A percentile compares a stretch with the other conserved stretches of the same genome.
Evolutionary conservation across 352 stramenopile genomes (phyloP).

Genomic region (Globisporangium yorkense): DNA sequence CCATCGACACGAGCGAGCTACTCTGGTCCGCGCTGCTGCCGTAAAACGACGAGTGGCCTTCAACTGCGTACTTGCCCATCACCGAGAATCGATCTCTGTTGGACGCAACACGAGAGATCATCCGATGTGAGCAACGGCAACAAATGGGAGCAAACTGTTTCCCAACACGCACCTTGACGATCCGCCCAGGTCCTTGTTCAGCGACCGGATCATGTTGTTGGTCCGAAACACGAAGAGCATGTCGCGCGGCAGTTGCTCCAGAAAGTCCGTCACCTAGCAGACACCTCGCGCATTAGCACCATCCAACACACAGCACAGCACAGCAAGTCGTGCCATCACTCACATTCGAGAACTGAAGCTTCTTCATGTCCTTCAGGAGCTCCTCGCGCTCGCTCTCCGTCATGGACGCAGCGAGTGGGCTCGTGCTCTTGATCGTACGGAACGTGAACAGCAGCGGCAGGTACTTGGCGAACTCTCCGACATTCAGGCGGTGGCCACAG

Average conservation of each 20-base stretch:
- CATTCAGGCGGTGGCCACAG: slow-evolving; percentile 45
- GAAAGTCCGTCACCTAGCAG: slow-evolving; percentile 62
- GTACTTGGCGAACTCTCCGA: slow-evolving; percentile 56
- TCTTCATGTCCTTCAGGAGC: slow-evolving; percentile 54
- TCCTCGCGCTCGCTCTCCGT: slow-evolving; percentile 56
- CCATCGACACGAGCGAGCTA: slow-evolving; percentile 1
- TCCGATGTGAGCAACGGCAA: no score
- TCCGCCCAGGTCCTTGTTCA: slow-evolving; percentile 87
- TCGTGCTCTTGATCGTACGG: slow-evolving; percentile 57
- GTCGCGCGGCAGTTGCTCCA: slow-evolving; percentile 83
- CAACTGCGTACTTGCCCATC: slow-evolving; percentile 68
- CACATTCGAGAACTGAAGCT: slow-evolving; percentile 60
- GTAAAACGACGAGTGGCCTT: slow-evolving; percentile 52
- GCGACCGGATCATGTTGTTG: slow-evolving; percentile 87
- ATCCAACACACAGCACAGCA: background rate
- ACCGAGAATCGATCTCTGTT: slow-evolving; percentile 65
- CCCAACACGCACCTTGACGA: slow-evolving; percentile 39
- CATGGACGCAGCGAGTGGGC: slow-evolving; percentile 58
- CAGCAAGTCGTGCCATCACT: slow-evolving; percentile 4
- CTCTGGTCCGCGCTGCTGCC: slow-evolving; percentile 6
- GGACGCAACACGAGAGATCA: background rate
- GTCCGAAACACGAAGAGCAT: slow-evolving; percentile 90
- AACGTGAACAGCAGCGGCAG: slow-evolving; percentile 88
- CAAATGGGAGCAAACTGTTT: background rate
- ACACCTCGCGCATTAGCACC: background rate